These are phyloP conservation scores for Cercospora sojina DNA, from an alignment of 2,329 filamentous ascomycete genomes.

Conservation along the genomic window DNA sequence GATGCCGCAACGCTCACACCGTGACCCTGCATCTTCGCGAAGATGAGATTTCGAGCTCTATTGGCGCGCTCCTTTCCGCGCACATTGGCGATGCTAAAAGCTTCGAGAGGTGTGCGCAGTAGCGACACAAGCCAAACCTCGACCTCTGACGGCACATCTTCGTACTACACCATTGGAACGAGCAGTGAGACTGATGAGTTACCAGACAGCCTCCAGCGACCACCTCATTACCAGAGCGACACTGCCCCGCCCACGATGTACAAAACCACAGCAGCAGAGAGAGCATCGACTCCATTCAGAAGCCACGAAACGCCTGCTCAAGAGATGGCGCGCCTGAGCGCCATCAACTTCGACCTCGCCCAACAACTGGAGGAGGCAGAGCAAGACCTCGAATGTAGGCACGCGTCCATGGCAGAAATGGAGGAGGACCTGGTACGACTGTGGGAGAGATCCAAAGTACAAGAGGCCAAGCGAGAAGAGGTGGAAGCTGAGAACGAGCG, in stretches of 20 bases:
- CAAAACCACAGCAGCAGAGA: not conserved
- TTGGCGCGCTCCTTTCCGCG: not conserved
- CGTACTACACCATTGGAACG: not conserved
- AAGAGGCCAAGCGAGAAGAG: not conserved
- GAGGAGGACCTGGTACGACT: not conserved
- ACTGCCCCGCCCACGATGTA: not conserved
- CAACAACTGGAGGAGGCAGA: constrained; percentile 1
- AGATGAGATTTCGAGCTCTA: not conserved
- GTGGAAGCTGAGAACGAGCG: constrained; percentile 4
- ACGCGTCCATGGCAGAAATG: not conserved
- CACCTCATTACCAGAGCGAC: not conserved
- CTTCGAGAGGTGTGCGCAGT: not conserved
- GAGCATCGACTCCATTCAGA: not conserved
- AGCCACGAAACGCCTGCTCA: not conserved
- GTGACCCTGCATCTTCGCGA: not conserved
- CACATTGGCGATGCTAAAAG: not conserved
- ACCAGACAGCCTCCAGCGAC: not conserved
- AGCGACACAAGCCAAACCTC: not conserved
- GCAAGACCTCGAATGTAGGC: constrained; percentile 3
- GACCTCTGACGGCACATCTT: not conserved
- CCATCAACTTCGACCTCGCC: constrained; percentile 1
- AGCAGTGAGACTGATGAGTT: not conserved
- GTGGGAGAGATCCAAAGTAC: not conserved
- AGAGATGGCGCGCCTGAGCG: constrained; percentile 1
- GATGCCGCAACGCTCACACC: not conserved